A percentile compares a stretch with the other conserved stretches of the same genome.
phyloP scores from a whole-genome alignment of 163 green algal genomes.

The Chloroidium sp. region DNA sequence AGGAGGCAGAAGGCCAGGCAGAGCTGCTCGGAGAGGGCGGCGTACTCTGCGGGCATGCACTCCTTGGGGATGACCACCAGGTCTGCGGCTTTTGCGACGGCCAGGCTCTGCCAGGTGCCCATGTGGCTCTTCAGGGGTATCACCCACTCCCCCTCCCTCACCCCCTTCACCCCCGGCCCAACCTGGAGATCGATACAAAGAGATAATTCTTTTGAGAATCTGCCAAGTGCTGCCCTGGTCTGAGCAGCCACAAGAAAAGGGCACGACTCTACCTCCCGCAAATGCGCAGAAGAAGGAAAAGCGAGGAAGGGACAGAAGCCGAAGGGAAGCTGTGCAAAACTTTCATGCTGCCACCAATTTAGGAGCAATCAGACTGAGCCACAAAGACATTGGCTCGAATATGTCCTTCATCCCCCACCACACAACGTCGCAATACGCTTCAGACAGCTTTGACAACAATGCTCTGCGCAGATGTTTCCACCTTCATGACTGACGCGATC shows the following conservation, averaged over 20 bases:
- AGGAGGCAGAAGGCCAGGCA: conserved; percentile 64
- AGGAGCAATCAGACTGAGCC: too few relatives aligned
- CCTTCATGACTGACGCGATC: conserved; percentile 67
- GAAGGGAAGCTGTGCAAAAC: too few relatives aligned
- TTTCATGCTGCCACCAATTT: too few relatives aligned
- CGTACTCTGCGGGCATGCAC: conserved; percentile 47
- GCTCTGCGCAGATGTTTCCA: too few relatives aligned
- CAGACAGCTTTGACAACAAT: too few relatives aligned
- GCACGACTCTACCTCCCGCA: background rate
- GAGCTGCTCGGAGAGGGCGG: conserved; percentile 47
- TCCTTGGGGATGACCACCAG: conserved; percentile 51
- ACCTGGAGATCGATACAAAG: conserved; percentile 33
- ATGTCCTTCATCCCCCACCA: too few relatives aligned
- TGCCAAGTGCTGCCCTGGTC: background rate
- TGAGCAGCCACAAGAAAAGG: background rate
- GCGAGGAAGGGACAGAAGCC: too few relatives aligned
- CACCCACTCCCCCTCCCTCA: conserved; percentile 75
- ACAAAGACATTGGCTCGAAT: too few relatives aligned
- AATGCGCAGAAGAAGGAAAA: too few relatives aligned
- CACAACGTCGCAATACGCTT: too few relatives aligned
- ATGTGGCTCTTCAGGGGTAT: conserved; percentile 54
- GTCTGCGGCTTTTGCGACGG: conserved; percentile 54
- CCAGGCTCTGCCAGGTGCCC: conserved; percentile 64
- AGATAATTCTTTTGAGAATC: background rate
- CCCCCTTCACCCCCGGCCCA: conserved; percentile 68